Conservation (phyloP, 78 protist genomes). For the Dictyostelium firmibasis region DNA sequence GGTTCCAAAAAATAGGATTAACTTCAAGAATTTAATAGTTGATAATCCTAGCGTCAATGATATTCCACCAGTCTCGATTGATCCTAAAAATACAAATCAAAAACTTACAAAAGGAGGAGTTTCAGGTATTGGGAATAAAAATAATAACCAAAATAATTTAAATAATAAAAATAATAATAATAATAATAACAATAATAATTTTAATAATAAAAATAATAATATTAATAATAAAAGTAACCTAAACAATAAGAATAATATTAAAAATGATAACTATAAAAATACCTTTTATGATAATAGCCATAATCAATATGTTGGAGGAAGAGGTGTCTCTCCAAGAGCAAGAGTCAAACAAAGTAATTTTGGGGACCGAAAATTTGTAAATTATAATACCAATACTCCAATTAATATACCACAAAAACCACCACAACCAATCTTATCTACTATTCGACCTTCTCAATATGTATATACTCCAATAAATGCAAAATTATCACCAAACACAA, state of each 20-base stretch:
- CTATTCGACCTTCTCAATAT: neutral
- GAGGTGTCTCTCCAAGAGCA: neutral
- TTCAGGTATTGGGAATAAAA: neutral
- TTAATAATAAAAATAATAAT: neutral
- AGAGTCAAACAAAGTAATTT: neutral
- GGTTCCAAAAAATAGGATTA: neutral
- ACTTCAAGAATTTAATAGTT: neutral
- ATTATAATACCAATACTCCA: neutral
- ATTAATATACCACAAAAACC: neutral
- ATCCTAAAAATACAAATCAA: neutral
- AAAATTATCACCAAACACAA: neutral
- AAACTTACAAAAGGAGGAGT: neutral
- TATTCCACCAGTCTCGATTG: neutral
- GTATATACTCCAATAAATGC: neutral
- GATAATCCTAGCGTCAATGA: neutral
- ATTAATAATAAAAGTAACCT: neutral
- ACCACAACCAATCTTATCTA: neutral
- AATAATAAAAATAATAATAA: neutral
- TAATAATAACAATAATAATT: neutral
- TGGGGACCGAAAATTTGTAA: neutral
- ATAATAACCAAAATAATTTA: too few species aligned
- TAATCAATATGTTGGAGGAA: neutral
- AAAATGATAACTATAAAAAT: neutral
- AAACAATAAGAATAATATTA: neutral
- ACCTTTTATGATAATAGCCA: neutral